Conservation (phyloP, 495 filamentous ascomycete genomes). For the Penicillium fimorum region DNA sequence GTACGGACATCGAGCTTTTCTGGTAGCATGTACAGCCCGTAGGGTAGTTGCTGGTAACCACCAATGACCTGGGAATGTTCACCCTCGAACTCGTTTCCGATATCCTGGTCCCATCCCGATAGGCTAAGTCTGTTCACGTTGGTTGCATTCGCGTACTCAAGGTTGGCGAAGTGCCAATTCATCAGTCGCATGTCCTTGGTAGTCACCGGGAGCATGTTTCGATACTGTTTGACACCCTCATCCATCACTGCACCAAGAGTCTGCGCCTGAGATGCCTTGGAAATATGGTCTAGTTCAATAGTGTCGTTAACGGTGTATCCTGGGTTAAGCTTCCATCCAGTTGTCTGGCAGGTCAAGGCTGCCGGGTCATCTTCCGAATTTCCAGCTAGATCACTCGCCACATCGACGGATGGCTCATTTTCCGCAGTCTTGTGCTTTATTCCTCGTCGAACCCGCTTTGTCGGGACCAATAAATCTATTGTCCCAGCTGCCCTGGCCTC, state of each 20-base stretch:
- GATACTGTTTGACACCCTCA: slow-evolving; percentile 83
- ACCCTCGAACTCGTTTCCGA: slow-evolving; percentile 95
- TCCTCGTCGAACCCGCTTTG: slow-evolving; percentile 44
- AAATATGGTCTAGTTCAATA: slow-evolving; percentile 69
- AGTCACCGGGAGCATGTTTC: slow-evolving; percentile 74
- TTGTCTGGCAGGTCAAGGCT: slow-evolving; percentile 64
- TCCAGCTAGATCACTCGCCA: slow-evolving; percentile 54
- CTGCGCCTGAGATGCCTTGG: slow-evolving; percentile 57
- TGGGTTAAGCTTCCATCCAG: slow-evolving; percentile 78
- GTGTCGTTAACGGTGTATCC: slow-evolving; percentile 62
- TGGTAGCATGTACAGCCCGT: slow-evolving; percentile 74
- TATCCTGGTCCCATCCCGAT: slow-evolving; percentile 92
- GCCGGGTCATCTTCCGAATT: slow-evolving; percentile 63
- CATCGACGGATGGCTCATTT: slow-evolving; percentile 35
- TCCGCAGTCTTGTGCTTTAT: slow-evolving; percentile 47
- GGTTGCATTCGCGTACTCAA: slow-evolving; percentile 94
- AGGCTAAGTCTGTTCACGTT: slow-evolving; percentile 86
- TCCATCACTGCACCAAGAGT: slow-evolving; percentile 89
- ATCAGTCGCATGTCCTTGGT: slow-evolving; percentile 84
- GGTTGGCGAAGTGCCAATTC: slow-evolving; percentile 98
- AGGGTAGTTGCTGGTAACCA: slow-evolving; percentile 86
- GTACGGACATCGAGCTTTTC: slow-evolving; percentile 76
- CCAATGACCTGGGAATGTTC: slow-evolving; percentile 89
- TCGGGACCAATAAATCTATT: slow-evolving; percentile 39
- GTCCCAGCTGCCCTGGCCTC: slow-evolving; percentile 47